Base-by-base conservation (phyloP, 2,329 filamentous ascomycete species). In the Tolypocladium amazonense region DNA sequence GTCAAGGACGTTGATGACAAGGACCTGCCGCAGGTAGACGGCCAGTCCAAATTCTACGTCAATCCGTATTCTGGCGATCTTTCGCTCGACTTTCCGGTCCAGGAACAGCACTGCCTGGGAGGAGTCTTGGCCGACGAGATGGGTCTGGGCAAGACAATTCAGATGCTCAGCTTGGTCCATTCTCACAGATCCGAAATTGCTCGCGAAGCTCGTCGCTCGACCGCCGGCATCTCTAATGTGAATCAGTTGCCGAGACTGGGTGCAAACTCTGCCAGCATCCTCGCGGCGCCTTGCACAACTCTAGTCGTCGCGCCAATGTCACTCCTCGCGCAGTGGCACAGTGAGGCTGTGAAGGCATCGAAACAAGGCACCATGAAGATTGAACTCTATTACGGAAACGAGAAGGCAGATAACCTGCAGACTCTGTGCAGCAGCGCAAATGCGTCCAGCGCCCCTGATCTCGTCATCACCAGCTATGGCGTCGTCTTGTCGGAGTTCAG, bases 281-380 rank as follows among this genome's bases (percentile, higher is more conserved):
- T 88, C 55, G 72, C 81, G 58, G 94, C 92, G 1, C 92, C 92
- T 0, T 90, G 88, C 69, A 97, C 94, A 0, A 99, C 94, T 0
- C 77, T 99, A 3, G 93, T 99, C 0, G 83, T 99, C n/a, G 94
- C 94, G 0, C 94, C 94, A 1, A 97, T 97, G 86, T 97, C 94
- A 12, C 79, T 99, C 2, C 81, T 99, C n/a, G 84, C 93, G 0
- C 94, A 99, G 71, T 99, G 94, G 94, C 89, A 96, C 66, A 96
- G 90, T 68, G 94, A 99, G 76, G 90, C 92, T 0, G 86, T 92
- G 66, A 96, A 93, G 68, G 92, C 94, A 0, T 97, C 93, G 0
- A 87, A 88, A 63, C 81, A 88, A 14, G 92, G 92, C 2, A 90
- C 90, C 0, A 75, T 97, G 72, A 95, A 88, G 70, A 86, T 86